These are phyloP conservation scores for Stygiomarasmius scandens DNA, from an alignment of 1,284 basidiomycete species.

Conservation along the genomic window DNA sequence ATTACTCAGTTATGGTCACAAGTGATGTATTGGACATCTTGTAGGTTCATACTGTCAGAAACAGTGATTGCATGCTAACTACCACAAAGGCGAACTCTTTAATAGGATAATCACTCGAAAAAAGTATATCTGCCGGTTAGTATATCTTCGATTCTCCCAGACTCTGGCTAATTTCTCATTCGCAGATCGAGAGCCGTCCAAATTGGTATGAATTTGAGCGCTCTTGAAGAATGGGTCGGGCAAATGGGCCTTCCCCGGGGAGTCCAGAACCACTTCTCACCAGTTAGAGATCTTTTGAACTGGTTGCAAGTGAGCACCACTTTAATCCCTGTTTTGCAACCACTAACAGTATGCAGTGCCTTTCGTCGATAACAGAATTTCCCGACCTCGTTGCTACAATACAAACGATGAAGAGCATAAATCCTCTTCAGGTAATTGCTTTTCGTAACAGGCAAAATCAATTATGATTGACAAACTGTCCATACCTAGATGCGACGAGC, in stretches of 20 bases:
- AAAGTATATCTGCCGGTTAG: slow-evolving; percentile 89
- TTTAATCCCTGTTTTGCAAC: slow-evolving; percentile 12
- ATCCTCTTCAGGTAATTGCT: slow-evolving; percentile 79
- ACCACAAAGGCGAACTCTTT: slow-evolving; percentile 81
- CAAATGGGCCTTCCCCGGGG: slow-evolving; percentile 80
- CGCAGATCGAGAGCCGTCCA: slow-evolving; percentile 85
- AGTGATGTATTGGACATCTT: slow-evolving; percentile 90
- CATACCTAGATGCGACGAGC: slow-evolving; percentile 80
- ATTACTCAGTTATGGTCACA: slow-evolving; percentile 94
- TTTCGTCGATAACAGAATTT: slow-evolving; percentile 87
- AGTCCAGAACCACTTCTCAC: slow-evolving; percentile 80
- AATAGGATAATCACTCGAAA: slow-evolving; percentile 91
- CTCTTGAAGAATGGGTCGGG: slow-evolving; percentile 91
- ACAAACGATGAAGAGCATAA: slow-evolving; percentile 84
- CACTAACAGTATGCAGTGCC: slow-evolving; percentile 53
- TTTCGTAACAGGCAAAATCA: slow-evolving; percentile 7
- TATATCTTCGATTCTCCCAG: slow-evolving; percentile 14
- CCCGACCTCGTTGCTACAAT: slow-evolving; percentile 88
- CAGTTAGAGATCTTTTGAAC: slow-evolving; percentile 82
- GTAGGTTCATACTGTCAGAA: slow-evolving; percentile 41
- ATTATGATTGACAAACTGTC: neutral
- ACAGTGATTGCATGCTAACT: slow-evolving; percentile 12
- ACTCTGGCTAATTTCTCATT: slow-evolving; percentile 2
- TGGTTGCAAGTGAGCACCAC: slow-evolving; percentile 76
- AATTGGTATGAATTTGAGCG: slow-evolving; percentile 86